Evolutionary conservation across 345 rosid genomes (phyloP), one percentile per base, ranked within the genome.

Genomic region (Acer saccharum): DNA sequence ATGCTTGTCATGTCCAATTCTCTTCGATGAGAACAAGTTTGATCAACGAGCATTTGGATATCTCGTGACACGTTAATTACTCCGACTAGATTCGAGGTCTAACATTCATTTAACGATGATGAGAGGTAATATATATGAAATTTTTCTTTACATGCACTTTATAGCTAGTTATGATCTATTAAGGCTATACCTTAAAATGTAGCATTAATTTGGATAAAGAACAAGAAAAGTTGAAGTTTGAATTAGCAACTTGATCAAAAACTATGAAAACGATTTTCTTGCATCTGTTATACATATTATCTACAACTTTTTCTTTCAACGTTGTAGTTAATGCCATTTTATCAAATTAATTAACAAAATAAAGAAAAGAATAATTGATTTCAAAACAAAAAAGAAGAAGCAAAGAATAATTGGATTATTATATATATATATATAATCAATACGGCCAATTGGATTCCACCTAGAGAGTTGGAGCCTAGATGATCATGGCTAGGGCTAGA

Each of bases 1-100:
- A 71, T 66, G 72, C 44, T 69, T 54, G 71, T 35, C 75, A 72
- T 68, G 5, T 48, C 39, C n/a, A n/a, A n/a, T n/a, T n/a, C 32
- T 57, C 63, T 58, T 58, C n/a, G 7, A 16, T 3, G 6, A 52
- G 57, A 52, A 16, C 2, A n/a, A 12, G 39, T 32, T 32, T 0
- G 17, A 50, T 50, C 55, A 14, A 50, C 3, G 17, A 50, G 18
- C 18, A 13, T 48, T 43, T 8, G 55, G 12, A 13, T 50, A 52
- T 16, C 6, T 1, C 16, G 7, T 52, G n/a, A 52, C 7, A 23
- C 1, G 6, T 52, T 16, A 52, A 10, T 52, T 52, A 52, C 57
- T 52, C 7, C 2, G 7, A 52, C 21, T 69, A 20, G 18, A 54
- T 21, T 27, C 16, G 8, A 64, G 67, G 1, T 64, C 5, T 12